Evolutionary conservation across 352 stramenopile species (phyloP).

Genomic region (Pythium periplocum): DNA sequence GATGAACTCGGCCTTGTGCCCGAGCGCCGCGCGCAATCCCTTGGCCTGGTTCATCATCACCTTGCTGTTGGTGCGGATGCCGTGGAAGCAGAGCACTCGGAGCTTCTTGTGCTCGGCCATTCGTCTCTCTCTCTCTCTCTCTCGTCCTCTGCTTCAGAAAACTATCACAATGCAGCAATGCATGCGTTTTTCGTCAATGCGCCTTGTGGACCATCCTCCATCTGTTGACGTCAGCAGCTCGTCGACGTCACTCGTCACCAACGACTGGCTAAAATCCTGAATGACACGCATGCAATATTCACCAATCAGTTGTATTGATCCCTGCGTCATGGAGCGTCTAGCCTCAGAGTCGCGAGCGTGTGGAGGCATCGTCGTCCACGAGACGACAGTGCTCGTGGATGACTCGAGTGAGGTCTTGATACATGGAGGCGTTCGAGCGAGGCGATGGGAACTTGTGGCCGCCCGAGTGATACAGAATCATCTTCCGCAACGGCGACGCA

Average conservation of each 20-base stretch:
- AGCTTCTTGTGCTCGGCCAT: constrained; percentile 10
- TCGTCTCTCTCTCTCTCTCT: no score
- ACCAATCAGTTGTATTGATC: constrained; percentile 1
- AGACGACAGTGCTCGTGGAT: constrained; percentile 19
- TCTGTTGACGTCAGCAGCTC: no score
- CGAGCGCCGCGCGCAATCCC: constrained; percentile 17
- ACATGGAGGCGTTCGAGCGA: constrained; percentile 34
- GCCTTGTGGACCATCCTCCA: no score
- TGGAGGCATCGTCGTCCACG: no score
- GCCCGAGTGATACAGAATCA: constrained; percentile 29
- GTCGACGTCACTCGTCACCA: no score
- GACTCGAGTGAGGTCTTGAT: constrained; percentile 12
- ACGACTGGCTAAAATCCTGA: no score
- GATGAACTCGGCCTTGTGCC: constrained; percentile 21
- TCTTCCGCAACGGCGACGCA: constrained; percentile 15
- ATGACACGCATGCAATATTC: not conserved
- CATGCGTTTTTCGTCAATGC: no score
- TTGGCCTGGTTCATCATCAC: constrained; percentile 25
- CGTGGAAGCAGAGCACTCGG: constrained; percentile 24
- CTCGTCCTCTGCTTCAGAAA: no score
- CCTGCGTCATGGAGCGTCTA: no score
- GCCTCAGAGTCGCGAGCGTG: no score
- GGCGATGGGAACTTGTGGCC: constrained; percentile 69
- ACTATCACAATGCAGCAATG: no score
- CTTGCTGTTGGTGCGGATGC: constrained; percentile 24